These are phyloP conservation scores for Barnettozyma sp. DNA, from an alignment of 805 yeast genomes.

Conservation along the genomic window DNA sequence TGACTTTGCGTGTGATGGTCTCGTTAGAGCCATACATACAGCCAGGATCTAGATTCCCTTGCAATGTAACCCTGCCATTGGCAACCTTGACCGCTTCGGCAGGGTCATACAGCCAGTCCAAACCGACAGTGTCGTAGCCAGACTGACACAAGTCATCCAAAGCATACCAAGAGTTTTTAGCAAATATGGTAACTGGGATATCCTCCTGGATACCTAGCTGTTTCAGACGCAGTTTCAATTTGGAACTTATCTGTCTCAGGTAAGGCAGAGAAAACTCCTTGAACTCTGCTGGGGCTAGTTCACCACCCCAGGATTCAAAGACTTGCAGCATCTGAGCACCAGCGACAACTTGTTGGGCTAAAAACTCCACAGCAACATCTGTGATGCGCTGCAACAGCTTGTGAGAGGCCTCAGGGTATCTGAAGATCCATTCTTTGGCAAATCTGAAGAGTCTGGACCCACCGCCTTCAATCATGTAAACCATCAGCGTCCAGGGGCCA, in stretches of 20 bases:
- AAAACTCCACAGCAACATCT: slow-evolving; percentile 83
- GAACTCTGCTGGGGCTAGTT: slow-evolving; percentile 85
- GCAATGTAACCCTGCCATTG: slow-evolving; percentile 73
- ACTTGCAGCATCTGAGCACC: slow-evolving; percentile 98
- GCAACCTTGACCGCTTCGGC: slow-evolving; percentile 71
- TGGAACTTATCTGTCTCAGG: slow-evolving; percentile 63
- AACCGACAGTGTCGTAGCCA: slow-evolving; percentile 82
- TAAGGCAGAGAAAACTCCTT: slow-evolving; percentile 85
- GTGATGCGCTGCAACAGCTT: slow-evolving; percentile 68
- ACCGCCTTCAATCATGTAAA: slow-evolving; percentile 97
- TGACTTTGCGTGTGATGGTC: slow-evolving; percentile 70
- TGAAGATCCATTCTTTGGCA: slow-evolving; percentile 89
- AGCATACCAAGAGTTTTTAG: slow-evolving; percentile 98
- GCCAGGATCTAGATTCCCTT: slow-evolving; percentile 96
- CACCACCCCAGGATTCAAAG: slow-evolving; percentile 98
- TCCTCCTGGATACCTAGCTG: slow-evolving; percentile 65
- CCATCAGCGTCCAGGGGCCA: slow-evolving; percentile 96
- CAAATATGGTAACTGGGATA: slow-evolving; percentile 84
- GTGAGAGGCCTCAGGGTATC: slow-evolving; percentile 66
- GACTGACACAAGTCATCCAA: slow-evolving; percentile 73
- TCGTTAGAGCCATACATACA: slow-evolving; percentile 86
- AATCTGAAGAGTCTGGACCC: slow-evolving; percentile 87
- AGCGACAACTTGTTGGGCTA: slow-evolving; percentile 91
- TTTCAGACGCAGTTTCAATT: slow-evolving; percentile 58
- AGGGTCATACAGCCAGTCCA: slow-evolving; percentile 90